Conservation (phyloP, 2,329 filamentous ascomycete genomes). For the Elsinoe perseae region DNA sequence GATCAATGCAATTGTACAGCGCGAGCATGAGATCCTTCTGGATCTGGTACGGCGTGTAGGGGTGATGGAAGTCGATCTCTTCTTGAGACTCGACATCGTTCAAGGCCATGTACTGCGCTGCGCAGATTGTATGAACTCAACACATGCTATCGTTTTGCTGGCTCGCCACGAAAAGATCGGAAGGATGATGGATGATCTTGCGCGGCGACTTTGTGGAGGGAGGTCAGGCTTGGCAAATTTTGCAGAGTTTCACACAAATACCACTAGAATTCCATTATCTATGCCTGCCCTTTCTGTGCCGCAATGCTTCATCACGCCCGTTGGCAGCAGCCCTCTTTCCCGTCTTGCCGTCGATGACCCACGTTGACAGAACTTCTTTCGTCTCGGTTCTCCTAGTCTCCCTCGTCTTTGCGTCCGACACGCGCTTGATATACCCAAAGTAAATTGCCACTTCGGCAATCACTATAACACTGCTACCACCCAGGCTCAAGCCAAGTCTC, state of each 20-base stretch:
- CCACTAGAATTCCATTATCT: slow-evolving; percentile 29
- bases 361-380: slow-evolving; percentile 63
- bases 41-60: slow-evolving; percentile 79
- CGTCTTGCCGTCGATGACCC: slow-evolving; percentile 45
- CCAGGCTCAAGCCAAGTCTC: slow-evolving; percentile 62
- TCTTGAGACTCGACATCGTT: slow-evolving; percentile 19
- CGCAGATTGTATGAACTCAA: background rate
- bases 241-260: no score
- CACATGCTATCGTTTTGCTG: background rate
- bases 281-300: slow-evolving; percentile 40
- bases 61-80: slow-evolving; percentile 66
- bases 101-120: background rate
- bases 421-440: slow-evolving; percentile 62
- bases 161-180: no score
- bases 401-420: slow-evolving; percentile 59
- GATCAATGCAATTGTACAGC: slow-evolving; percentile 69
- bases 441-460: slow-evolving; percentile 73
- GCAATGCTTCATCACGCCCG: slow-evolving; percentile 26
- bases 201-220: slow-evolving; percentile 23
- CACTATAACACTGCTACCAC: slow-evolving; percentile 60
- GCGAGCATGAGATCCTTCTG: slow-evolving; percentile 82
- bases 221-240: background rate
- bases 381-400: slow-evolving; percentile 55
- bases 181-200: no score
- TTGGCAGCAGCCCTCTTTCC: background rate